Conservation (phyloP, 257 asterid genomes). For the Leptodermis oblonga region DNA sequence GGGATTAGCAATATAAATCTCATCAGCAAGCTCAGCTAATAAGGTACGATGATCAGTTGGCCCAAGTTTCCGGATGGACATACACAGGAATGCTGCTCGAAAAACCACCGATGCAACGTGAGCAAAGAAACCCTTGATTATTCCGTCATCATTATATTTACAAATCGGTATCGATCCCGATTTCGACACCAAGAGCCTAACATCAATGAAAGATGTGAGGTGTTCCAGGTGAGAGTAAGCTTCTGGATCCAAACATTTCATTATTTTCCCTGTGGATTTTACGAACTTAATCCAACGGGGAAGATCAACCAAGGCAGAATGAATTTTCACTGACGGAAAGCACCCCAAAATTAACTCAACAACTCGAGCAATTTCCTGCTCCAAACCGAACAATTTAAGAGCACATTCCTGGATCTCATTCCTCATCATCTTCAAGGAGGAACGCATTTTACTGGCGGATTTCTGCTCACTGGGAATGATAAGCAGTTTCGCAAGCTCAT, state of each 20-base stretch:
- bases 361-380: background rate
- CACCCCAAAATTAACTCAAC: background rate
- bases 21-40: background rate
- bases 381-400: background rate
- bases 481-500: background rate
- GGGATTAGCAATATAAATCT: background rate
- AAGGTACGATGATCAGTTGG: background rate
- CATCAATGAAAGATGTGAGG: background rate
- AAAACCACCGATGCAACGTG: background rate
- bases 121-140: background rate
- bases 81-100: background rate
- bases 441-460: background rate
- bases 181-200: background rate
- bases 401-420: background rate
- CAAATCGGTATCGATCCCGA: background rate
- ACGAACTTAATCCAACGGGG: background rate
- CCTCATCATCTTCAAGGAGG: background rate
- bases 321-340: background rate
- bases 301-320: background rate
- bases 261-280: background rate
- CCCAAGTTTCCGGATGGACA: background rate
- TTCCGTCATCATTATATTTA: no score
- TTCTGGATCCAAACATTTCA: background rate
- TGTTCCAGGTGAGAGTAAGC: background rate
- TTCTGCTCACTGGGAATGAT: background rate